Percentiles rank a stretch among this genome's conserved stretches.
These are phyloP conservation scores for Verticillium albo-atrum DNA, from an alignment of 2,329 filamentous ascomycete species.

Conservation along the genomic window DNA sequence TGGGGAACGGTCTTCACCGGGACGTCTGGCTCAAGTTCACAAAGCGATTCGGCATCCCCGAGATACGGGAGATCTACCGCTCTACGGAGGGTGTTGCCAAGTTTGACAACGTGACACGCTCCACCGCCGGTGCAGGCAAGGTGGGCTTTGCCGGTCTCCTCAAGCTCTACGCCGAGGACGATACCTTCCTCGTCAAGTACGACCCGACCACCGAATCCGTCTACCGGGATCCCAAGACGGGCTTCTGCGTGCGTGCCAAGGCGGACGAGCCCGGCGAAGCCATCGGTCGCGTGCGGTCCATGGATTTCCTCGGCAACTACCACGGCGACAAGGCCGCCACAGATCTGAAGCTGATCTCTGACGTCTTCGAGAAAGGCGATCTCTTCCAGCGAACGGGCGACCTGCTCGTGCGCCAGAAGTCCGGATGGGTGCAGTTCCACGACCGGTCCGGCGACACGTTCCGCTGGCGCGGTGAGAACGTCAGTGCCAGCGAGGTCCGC, in stretches of 20 bases:
- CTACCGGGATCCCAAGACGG: constrained; percentile 59
- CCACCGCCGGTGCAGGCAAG: constrained; percentile 56
- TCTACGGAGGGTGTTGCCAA: constrained; percentile 68
- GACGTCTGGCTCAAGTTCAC: constrained; percentile 64
- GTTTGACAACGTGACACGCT: constrained; percentile 54
- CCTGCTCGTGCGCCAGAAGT: constrained; percentile 52
- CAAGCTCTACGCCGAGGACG: constrained; percentile 16
- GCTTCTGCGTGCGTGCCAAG: constrained; percentile 57
- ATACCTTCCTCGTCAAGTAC: constrained; percentile 62
- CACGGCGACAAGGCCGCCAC: constrained; percentile 64
- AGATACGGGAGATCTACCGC: constrained; percentile 72
- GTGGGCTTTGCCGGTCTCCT: constrained; percentile 26
- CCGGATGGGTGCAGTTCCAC: constrained; percentile 65
- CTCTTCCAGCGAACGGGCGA: constrained; percentile 66
- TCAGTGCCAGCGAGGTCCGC: constrained; percentile 61
- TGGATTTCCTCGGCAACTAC: constrained; percentile 62
- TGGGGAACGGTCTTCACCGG: constrained; percentile 62
- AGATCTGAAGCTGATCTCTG: constrained; percentile 56
- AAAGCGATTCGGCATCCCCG: constrained; percentile 38
- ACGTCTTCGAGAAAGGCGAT: constrained; percentile 65
- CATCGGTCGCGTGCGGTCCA: constrained; percentile 55
- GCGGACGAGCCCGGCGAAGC: constrained; percentile 71
- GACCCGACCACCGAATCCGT: constrained; percentile 65
- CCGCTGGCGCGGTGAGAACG: constrained; percentile 68
- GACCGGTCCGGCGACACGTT: constrained; percentile 59